Conservation (phyloP, 1,284 basidiomycete species). For the Apiotrichum mycotoxinovorans region DNA sequence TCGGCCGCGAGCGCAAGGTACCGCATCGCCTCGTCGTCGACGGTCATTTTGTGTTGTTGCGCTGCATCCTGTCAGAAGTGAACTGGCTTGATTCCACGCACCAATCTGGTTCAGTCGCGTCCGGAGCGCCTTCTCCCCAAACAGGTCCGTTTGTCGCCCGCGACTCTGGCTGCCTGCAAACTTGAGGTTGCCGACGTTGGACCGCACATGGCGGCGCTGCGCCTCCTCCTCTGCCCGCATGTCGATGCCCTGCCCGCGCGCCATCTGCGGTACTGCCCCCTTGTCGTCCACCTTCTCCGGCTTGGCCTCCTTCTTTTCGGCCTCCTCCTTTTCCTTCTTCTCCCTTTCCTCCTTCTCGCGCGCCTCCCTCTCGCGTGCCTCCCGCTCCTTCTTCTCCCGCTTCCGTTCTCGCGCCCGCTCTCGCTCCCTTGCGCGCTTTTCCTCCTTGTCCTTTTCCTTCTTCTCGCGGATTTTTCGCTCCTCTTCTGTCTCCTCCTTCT, state of each 20-base stretch:
- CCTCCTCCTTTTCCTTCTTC: neutral
- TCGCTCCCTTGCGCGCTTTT: neutral
- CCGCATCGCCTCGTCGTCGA: slow-evolving; percentile 39
- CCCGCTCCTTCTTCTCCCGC: neutral
- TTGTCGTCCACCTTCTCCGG: slow-evolving; percentile 4
- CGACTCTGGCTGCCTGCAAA: slow-evolving; percentile 24
- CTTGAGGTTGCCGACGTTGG: slow-evolving; percentile 15
- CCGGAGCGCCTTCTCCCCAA: slow-evolving; percentile 28
- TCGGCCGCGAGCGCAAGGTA: slow-evolving; percentile 45
- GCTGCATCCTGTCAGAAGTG: slow-evolving; percentile 17
- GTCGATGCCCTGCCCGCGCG: slow-evolving; percentile 25
- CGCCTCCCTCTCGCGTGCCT: neutral
- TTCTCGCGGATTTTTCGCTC: neutral
- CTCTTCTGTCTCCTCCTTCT: neutral
- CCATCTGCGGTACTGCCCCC: slow-evolving; percentile 14
- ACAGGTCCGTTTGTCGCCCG: slow-evolving; percentile 36
- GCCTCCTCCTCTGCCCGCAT: slow-evolving; percentile 43
- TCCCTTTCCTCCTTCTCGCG: neutral
- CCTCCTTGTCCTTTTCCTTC: neutral
- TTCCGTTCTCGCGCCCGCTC: too few species aligned
- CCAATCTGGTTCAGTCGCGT: slow-evolving; percentile 23
- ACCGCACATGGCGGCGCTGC: slow-evolving; percentile 23
- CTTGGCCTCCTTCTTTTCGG: neutral
- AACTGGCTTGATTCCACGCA: slow-evolving; percentile 15
- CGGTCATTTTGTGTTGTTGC: slow-evolving; percentile 27